These are phyloP conservation scores for Termitomyces sp. DNA, from an alignment of 768 basidiomycete species.

Conservation along the genomic window DNA sequence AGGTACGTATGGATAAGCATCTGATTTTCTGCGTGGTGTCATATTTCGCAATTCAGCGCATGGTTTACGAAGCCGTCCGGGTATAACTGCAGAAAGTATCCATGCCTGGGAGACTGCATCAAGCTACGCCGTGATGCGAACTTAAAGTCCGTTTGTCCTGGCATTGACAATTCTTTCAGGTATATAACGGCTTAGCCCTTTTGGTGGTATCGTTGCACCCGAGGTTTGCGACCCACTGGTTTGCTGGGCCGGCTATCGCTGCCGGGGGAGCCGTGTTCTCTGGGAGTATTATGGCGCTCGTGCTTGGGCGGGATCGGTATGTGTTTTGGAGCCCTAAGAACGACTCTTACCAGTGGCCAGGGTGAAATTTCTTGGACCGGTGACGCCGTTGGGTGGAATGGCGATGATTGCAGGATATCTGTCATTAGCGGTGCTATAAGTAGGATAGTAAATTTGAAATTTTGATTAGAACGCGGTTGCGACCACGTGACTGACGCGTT, in stretches of 20 bases:
- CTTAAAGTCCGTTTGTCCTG: background rate
- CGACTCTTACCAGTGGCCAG: conserved; percentile 25
- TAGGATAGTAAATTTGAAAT: too few relatives aligned
- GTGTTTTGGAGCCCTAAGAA: background rate
- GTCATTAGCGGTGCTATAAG: conserved; percentile 48
- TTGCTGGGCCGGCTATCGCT: conserved; percentile 66
- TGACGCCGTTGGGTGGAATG: conserved; percentile 64
- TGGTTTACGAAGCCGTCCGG: conserved; percentile 44
- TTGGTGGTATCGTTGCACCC: conserved; percentile 62
- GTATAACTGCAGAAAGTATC: conserved; percentile 48
- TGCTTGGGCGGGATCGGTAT: conserved; percentile 44
- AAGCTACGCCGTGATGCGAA: conserved; percentile 51
- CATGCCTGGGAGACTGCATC: conserved; percentile 63
- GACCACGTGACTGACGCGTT: conserved; percentile 38
- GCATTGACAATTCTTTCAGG: conserved; percentile 29
- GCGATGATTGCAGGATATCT: conserved; percentile 67
- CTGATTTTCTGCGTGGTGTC: background rate
- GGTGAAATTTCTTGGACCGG: conserved; percentile 52
- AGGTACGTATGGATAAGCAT: conserved; percentile 19
- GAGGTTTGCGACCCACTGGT: conserved; percentile 53
- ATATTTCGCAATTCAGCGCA: conserved; percentile 35
- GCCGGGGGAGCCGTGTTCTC: conserved; percentile 59
- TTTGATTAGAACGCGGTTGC: conserved; percentile 10
- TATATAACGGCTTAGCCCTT: conserved; percentile 67
- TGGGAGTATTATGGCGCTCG: conserved; percentile 54